A percentile compares a stretch with the other conserved stretches of the same genome.
Evolutionary conservation across 2,329 filamentous ascomycete species (phyloP).

Genomic region (Colletotrichum sublineola): DNA sequence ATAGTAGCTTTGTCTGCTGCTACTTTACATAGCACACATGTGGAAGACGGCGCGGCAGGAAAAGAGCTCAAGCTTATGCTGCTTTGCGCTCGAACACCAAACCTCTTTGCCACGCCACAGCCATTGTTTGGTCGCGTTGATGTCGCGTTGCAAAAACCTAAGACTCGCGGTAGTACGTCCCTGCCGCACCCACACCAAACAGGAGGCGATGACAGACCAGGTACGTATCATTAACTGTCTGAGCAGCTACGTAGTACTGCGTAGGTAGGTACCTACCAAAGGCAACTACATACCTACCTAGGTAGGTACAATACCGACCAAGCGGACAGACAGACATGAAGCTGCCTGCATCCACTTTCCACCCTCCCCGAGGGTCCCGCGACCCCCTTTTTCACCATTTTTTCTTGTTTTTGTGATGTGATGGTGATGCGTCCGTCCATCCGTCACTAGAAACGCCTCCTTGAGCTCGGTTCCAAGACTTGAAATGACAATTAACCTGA

Average conservation of each 20-base stretch:
- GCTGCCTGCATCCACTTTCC: conserved; percentile 40
- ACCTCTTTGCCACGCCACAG: conserved; percentile 7
- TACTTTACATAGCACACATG: too few species aligned
- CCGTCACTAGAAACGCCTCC: conserved; percentile 20
- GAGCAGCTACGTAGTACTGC: too few species aligned
- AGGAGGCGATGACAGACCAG: not conserved
- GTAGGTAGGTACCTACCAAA: too few species aligned
- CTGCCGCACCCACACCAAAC: conserved; percentile 3
- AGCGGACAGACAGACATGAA: conserved; percentile 26
- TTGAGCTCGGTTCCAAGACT: conserved; percentile 23
- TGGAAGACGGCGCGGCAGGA: not conserved
- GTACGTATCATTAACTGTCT: not conserved
- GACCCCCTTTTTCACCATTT: conserved; percentile 31
- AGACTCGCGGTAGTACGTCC: not conserved
- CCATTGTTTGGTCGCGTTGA: conserved; percentile 20
- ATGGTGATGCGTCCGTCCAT: conserved; percentile 26
- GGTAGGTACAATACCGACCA: conserved; percentile 12
- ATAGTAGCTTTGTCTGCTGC: not conserved
- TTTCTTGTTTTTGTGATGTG: conserved; percentile 22
- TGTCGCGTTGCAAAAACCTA: conserved; percentile 12
- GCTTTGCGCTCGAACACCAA: not conserved
- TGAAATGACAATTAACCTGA: conserved; percentile 22
- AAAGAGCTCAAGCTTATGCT: not conserved
- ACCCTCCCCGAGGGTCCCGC: conserved; percentile 37
- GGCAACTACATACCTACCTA: too few species aligned